These are phyloP conservation scores for Lactifluus echinatus DNA, from an alignment of 768 basidiomycete species.

Conservation along the genomic window DNA sequence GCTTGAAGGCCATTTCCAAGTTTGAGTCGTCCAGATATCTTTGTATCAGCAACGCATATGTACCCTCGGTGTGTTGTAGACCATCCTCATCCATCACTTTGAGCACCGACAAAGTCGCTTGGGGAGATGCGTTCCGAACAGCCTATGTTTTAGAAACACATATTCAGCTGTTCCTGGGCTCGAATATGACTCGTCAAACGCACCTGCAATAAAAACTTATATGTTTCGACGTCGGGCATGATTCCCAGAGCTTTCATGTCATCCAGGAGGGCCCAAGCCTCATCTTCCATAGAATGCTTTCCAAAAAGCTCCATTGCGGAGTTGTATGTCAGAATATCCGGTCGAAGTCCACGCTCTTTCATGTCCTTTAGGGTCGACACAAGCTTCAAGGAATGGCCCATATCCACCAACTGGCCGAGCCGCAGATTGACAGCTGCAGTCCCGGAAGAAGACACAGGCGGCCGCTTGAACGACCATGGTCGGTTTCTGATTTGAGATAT, in stretches of 20 bases:
- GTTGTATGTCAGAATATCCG: conserved; percentile 22
- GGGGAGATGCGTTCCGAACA: conserved; percentile 22
- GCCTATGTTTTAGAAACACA: conserved; percentile 23
- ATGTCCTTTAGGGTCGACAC: conserved; percentile 10
- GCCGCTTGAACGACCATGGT: conserved; percentile 5
- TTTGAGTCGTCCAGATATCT: conserved; percentile 40
- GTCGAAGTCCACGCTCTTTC: conserved; percentile 9
- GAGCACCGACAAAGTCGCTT: conserved; percentile 34
- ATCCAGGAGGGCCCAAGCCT: conserved; percentile 37
- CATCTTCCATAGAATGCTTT: conserved; percentile 29
- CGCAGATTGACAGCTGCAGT: conserved; percentile 6
- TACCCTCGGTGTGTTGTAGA: conserved; percentile 42
- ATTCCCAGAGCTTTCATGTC: conserved; percentile 52
- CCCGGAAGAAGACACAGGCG: not conserved
- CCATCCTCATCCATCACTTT: conserved; percentile 45
- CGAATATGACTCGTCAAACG: conserved; percentile 28
- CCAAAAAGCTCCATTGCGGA: conserved; percentile 32
- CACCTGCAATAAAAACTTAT: conserved; percentile 47
- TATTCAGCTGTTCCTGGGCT: conserved; percentile 30
- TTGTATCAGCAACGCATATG: conserved; percentile 46
- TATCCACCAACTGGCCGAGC: conserved; percentile 7
- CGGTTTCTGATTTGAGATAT: not conserved
- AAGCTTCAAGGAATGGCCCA: not conserved
- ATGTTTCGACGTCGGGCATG: conserved; percentile 45
- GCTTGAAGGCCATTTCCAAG: conserved; percentile 57